Evolutionary conservation across 345 rosid genomes (phyloP).

Genomic region (Barbarea vulgaris): DNA sequence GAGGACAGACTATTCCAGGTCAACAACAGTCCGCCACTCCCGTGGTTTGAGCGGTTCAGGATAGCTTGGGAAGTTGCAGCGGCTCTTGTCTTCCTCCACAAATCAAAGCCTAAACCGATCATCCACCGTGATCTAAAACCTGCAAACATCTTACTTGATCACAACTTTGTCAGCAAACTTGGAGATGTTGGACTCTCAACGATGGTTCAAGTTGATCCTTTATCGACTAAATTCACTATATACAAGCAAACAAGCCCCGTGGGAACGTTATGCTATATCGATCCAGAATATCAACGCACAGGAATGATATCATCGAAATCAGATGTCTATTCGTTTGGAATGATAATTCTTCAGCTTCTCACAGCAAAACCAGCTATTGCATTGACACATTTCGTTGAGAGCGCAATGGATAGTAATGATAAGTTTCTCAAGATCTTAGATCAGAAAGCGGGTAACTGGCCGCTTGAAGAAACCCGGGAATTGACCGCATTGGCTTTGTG

Average conservation of each 20-base stretch:
- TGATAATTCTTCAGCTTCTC: slow-evolving; percentile 74
- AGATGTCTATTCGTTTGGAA: slow-evolving; percentile 83
- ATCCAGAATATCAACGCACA: slow-evolving; percentile 90
- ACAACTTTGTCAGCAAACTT: slow-evolving; percentile 79
- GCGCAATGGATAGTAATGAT: slow-evolving; percentile 52
- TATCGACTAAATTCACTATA: slow-evolving; percentile 42
- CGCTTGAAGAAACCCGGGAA: slow-evolving; percentile 68
- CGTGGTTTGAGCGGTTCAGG: slow-evolving; percentile 78
- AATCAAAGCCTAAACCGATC: slow-evolving; percentile 72
- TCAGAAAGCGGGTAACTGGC: slow-evolving; percentile 75
- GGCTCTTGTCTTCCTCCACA: slow-evolving; percentile 81
- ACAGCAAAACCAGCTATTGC: slow-evolving; percentile 84
- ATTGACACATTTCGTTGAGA: slow-evolving; percentile 67
- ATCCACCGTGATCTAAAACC: slow-evolving; percentile 96
- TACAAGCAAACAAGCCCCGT: slow-evolving; percentile 68
- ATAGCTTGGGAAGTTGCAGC: slow-evolving; percentile 95
- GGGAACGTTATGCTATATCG: slow-evolving; percentile 85
- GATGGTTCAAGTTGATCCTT: slow-evolving; percentile 50
- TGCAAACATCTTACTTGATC: slow-evolving; percentile 87
- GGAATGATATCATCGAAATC: slow-evolving; percentile 76
- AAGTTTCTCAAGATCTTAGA: slow-evolving; percentile 60
- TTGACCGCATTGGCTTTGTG: slow-evolving; percentile 64
- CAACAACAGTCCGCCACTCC: slow-evolving; percentile 64
- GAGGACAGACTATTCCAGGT: slow-evolving; percentile 62
- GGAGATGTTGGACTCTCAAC: slow-evolving; percentile 94